phyloP scores from a whole-genome alignment of 768 basidiomycete species.

The Pisolithus marmoratus region DNA sequence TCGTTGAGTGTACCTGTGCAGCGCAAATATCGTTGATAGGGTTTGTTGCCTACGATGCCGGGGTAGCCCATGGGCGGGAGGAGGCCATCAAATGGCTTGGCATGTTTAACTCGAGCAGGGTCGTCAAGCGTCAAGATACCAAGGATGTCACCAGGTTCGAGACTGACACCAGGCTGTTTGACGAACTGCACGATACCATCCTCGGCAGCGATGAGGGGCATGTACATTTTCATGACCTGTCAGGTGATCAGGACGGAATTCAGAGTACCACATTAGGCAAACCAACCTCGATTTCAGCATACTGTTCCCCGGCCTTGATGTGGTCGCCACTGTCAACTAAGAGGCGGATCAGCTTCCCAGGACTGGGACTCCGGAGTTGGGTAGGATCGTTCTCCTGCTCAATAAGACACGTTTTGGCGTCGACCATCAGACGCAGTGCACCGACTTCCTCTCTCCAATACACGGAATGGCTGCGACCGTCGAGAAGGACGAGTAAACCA shows the following conservation, averaged over 20 bases:
- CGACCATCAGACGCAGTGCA: slow-evolving; percentile 85
- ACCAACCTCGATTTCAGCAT: slow-evolving; percentile 93
- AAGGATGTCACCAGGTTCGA: slow-evolving; percentile 95
- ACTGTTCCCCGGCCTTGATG: slow-evolving; percentile 92
- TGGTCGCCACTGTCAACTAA: slow-evolving; percentile 97
- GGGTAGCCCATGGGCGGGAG: slow-evolving; percentile 85
- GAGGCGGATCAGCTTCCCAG: slow-evolving; percentile 92
- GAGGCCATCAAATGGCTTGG: slow-evolving; percentile 95
- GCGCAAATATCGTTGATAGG: slow-evolving; percentile 77
- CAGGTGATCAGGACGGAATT: slow-evolving; percentile 3
- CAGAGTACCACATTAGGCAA: not conserved
- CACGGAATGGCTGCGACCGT: slow-evolving; percentile 92
- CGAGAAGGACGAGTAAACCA: slow-evolving; percentile 84
- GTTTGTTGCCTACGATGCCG: slow-evolving; percentile 79
- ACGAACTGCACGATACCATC: slow-evolving; percentile 93
- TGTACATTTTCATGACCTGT: slow-evolving; percentile 99
- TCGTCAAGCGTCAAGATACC: slow-evolving; percentile 96
- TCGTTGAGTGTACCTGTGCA: slow-evolving; percentile 77
- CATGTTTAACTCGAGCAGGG: slow-evolving; percentile 93
- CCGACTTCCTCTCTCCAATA: slow-evolving; percentile 99
- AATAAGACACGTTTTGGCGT: slow-evolving; percentile 96
- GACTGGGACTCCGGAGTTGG: slow-evolving; percentile 90
- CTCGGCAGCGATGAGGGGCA: slow-evolving; percentile 93
- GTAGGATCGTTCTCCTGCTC: slow-evolving; percentile 99
- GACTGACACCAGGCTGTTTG: slow-evolving; percentile 95